Evolutionary conservation across 176 grass and related monocot genomes (phyloP).

Genomic region (Avena insularis): DNA sequence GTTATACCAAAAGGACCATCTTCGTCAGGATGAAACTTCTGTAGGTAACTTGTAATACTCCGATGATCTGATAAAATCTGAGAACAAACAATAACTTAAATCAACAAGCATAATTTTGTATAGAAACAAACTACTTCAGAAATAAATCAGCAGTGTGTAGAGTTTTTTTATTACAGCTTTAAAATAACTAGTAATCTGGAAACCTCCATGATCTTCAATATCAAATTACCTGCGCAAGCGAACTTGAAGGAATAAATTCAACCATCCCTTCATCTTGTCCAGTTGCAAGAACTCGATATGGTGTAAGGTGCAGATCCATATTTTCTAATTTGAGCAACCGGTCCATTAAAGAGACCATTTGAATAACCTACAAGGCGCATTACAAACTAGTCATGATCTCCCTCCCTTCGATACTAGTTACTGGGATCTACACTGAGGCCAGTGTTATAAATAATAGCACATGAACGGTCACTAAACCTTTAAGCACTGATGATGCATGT

Average conservation of each 20-base stretch:
- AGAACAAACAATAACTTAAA: conserved; percentile 32
- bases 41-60: conserved; percentile 84
- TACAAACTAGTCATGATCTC: conserved; percentile 37
- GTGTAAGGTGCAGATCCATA: conserved; percentile 94
- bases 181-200: conserved; percentile 26
- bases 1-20: conserved; percentile 94
- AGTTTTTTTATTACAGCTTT: neutral
- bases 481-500: neutral
- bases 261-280: conserved; percentile 91
- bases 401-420: conserved; percentile 1
- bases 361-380: conserved; percentile 66
- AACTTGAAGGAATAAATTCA: conserved; percentile 88
- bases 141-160: conserved; percentile 21
- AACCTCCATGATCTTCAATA: conserved; percentile 18
- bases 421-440: neutral
- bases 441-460: conserved; percentile 6
- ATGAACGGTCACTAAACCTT: neutral
- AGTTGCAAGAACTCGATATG: conserved; percentile 84
- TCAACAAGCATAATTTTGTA: conserved; percentile 17
- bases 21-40: conserved; percentile 85
- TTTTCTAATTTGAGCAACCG: conserved; percentile 99
- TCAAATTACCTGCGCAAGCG: conserved; percentile 79
- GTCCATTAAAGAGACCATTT: conserved; percentile 99
- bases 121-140: conserved; percentile 37
- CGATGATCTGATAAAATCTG: conserved; percentile 91